phyloP scores from a whole-genome alignment of 306 rosid species.

The Citrullus colocynthis region DNA sequence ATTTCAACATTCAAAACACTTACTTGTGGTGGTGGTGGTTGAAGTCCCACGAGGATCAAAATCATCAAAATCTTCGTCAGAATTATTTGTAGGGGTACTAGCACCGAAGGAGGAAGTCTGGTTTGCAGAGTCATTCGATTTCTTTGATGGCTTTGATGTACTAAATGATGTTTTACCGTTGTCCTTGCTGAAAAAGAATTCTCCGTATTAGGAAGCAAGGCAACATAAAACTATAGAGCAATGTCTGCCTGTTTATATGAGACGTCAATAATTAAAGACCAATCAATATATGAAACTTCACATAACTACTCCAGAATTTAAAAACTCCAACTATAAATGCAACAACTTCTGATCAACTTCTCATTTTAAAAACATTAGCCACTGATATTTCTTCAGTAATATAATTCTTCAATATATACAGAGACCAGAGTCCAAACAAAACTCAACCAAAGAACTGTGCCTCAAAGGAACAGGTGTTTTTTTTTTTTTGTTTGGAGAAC shows the following conservation, averaged over 20 bases:
- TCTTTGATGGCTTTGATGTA: conserved; percentile 38
- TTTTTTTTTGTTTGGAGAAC: background rate
- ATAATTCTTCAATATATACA: background rate
- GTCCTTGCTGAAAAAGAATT: conserved; percentile 44
- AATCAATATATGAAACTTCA: background rate
- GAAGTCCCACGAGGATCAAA: conserved; percentile 96
- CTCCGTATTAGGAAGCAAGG: conserved; percentile 17
- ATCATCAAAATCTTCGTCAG: conserved; percentile 71
- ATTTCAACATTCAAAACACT: conserved; percentile 22
- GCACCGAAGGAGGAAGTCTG: conserved; percentile 37
- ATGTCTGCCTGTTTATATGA: background rate
- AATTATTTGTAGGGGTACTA: conserved; percentile 22
- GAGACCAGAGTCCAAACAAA: background rate
- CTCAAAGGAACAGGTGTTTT: background rate
- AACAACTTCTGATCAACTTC: background rate
- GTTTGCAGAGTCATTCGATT: conserved; percentile 28
- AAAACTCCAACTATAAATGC: background rate
- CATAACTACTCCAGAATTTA: background rate
- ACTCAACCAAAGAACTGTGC: background rate
- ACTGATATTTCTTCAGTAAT: background rate
- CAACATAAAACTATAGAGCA: conserved; percentile 11
- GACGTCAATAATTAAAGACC: background rate
- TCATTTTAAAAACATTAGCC: background rate
- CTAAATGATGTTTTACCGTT: conserved; percentile 27
- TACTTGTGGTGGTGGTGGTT: conserved; percentile 43